These are phyloP conservation scores for Trifolium repens DNA, from an alignment of 306 rosid genomes.

Conservation along the genomic window DNA sequence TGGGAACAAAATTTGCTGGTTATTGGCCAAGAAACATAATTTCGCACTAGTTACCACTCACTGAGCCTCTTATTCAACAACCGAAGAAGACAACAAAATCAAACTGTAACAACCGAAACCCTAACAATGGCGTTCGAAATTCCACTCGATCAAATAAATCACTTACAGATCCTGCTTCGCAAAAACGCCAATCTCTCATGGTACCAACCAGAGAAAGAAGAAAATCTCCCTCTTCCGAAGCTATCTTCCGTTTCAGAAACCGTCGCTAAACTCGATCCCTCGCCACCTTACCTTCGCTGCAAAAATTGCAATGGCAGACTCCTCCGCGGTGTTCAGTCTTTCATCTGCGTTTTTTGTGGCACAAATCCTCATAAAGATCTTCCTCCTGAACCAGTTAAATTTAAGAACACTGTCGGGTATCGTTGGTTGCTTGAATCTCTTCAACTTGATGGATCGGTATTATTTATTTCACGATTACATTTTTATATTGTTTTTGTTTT, in stretches of 20 bases:
- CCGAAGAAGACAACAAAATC: background rate
- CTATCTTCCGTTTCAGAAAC: slow-evolving; percentile 69
- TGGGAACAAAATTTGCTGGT: background rate
- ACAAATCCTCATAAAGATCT: slow-evolving; percentile 57
- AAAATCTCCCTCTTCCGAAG: slow-evolving; percentile 55
- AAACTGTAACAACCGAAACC: slow-evolving; percentile 4
- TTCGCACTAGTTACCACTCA: background rate
- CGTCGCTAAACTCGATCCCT: slow-evolving; percentile 71
- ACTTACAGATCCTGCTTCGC: slow-evolving; percentile 69
- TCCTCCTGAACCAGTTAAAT: slow-evolving; percentile 80
- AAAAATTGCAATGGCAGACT: slow-evolving; percentile 75
- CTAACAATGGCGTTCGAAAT: slow-evolving; percentile 73
- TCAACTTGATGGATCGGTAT: slow-evolving; percentile 83
- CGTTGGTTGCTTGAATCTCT: slow-evolving; percentile 81
- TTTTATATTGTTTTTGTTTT: background rate
- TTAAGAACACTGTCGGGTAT: slow-evolving; percentile 66
- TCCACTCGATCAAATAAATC: slow-evolving; percentile 69
- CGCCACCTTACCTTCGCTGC: slow-evolving; percentile 82
- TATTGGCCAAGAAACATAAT: background rate
- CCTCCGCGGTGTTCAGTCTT: slow-evolving; percentile 67
- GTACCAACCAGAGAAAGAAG: slow-evolving; percentile 61
- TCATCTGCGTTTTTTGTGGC: slow-evolving; percentile 79
- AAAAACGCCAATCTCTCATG: slow-evolving; percentile 67
- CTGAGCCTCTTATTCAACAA: background rate
- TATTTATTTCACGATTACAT: background rate